Conservation (phyloP, 768 basidiomycete species). For the Lentinula boryana region DNA sequence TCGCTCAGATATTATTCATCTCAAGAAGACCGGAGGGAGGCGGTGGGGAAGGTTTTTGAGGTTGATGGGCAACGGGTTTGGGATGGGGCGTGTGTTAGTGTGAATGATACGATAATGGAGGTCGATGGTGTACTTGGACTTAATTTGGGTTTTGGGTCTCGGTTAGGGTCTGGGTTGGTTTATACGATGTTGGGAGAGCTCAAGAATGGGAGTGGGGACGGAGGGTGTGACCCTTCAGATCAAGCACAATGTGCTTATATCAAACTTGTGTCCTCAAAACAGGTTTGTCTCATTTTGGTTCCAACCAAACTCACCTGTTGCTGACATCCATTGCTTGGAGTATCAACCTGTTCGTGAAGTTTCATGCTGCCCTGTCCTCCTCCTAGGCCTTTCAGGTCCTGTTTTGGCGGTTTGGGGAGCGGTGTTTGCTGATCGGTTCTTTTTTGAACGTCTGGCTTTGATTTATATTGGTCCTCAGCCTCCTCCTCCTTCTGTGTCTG, state of each 20-base stretch:
- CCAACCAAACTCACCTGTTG: background rate
- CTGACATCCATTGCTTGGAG: background rate
- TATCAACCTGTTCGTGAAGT: background rate
- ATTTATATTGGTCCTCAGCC: background rate
- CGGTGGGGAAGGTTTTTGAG: too few species aligned
- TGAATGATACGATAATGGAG: too few species aligned
- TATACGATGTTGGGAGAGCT: background rate
- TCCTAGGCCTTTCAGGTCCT: background rate
- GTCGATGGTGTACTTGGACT: too few species aligned
- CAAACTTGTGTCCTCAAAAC: background rate
- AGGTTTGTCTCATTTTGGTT: background rate
- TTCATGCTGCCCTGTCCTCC: slow-evolving; percentile 6
- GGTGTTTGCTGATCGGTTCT: background rate
- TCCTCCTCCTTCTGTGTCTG: too few species aligned
- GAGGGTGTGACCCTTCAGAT: background rate
- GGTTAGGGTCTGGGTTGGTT: too few species aligned
- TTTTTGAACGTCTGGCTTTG: background rate
- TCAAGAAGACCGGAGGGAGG: background rate
- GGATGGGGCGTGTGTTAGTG: too few species aligned
- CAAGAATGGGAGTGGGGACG: background rate
- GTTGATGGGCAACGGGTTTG: too few species aligned
- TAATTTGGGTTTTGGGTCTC: too few species aligned
- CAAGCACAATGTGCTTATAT: background rate
- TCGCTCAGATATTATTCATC: background rate
- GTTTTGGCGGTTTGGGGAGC: background rate